Percentiles rank a stretch among this genome's conserved stretches.
phyloP scores from a whole-genome alignment of 2,329 filamentous ascomycete species.

The Colletotrichum sp. region DNA sequence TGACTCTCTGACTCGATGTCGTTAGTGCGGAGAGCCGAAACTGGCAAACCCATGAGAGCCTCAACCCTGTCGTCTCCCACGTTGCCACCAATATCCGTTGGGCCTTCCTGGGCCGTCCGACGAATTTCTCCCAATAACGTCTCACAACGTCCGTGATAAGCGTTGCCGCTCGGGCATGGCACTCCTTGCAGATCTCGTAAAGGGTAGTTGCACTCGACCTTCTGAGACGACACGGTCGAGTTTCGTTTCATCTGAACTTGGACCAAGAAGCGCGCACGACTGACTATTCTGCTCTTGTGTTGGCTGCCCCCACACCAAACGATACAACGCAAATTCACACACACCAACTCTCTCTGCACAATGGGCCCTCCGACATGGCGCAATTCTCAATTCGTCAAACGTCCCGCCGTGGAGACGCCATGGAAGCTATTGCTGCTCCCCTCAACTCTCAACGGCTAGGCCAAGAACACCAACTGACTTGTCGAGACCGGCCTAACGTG shows the following conservation, averaged over 20 bases:
- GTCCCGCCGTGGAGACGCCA: background rate
- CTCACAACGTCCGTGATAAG: background rate
- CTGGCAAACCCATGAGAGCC: conserved; percentile 1
- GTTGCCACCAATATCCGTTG: background rate
- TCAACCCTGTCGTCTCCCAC: background rate
- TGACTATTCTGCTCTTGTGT: background rate
- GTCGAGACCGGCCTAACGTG: background rate
- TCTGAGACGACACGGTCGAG: conserved; percentile 11
- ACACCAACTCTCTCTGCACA: background rate
- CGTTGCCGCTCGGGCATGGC: background rate
- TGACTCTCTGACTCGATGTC: conserved; percentile 7
- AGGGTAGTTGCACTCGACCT: background rate
- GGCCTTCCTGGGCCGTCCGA: background rate
- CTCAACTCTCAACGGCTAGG: background rate
- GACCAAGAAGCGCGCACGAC: background rate
- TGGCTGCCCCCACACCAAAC: background rate
- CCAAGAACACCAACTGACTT: background rate
- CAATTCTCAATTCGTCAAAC: background rate
- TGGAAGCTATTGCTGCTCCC: conserved; percentile 3
- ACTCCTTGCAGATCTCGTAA: background rate
- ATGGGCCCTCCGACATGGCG: background rate
- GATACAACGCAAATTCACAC: background rate
- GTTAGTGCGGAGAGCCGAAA: background rate
- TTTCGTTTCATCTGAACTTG: conserved; percentile 19
- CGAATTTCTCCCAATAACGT: background rate